Conservation (phyloP, 164 flowering plant species). For the Protea cynaroides region DNA sequence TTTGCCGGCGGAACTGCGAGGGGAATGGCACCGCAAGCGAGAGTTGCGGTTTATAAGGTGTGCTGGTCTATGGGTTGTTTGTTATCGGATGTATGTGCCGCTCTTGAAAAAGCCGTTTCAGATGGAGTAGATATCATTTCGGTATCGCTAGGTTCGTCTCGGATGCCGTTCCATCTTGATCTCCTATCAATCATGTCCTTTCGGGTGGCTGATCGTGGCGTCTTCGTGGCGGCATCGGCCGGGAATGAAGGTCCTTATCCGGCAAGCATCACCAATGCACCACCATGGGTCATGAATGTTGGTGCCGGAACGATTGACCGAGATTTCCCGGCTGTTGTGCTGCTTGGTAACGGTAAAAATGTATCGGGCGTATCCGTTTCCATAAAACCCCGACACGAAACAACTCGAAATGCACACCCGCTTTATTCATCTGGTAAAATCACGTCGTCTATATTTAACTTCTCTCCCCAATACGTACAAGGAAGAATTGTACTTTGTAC, state of each 20-base stretch:
- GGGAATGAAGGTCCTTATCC: conserved; percentile 11
- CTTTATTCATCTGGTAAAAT: conserved; percentile 1
- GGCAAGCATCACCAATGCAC: conserved; percentile 8
- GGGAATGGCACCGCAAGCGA: conserved; percentile 11
- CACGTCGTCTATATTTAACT: not conserved
- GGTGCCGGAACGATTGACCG: conserved; percentile 29
- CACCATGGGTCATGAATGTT: conserved; percentile 26
- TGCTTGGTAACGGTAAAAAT: conserved; percentile 15
- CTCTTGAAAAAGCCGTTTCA: conserved; percentile 9
- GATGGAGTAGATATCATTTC: conserved; percentile 15
- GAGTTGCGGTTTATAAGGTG: conserved; percentile 13
- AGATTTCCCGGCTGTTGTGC: conserved; percentile 13
- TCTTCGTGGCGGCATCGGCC: conserved; percentile 8
- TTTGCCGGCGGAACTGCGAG: conserved; percentile 7
- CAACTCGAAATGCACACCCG: not conserved
- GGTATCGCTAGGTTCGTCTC: conserved; percentile 11
- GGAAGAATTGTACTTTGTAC: conserved; percentile 12
- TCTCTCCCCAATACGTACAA: not conserved
- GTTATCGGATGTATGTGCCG: conserved; percentile 10
- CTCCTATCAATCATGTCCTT: conserved; percentile 9
- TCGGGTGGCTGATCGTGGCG: conserved; percentile 3
- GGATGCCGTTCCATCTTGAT: conserved; percentile 7
- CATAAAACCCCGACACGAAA: not conserved
- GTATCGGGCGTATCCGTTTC: conserved; percentile 9
- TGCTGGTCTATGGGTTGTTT: conserved; percentile 13